Conservation (phyloP, 768 basidiomycete genomes). For the Antrodiella citrinella region DNA sequence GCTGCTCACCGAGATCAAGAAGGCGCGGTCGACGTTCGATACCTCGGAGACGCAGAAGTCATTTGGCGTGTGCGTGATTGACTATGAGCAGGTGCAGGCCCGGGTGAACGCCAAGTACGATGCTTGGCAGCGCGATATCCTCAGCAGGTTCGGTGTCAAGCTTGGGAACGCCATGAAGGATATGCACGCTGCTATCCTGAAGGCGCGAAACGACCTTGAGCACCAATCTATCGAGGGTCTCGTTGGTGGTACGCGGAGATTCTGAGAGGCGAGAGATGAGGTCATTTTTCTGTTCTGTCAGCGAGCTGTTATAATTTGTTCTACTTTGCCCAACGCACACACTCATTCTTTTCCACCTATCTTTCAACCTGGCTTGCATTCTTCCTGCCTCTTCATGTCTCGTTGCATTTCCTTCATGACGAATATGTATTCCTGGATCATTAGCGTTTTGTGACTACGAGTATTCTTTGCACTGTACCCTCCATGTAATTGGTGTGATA, state of each 20-base stretch:
- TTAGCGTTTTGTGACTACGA: constrained; percentile 2
- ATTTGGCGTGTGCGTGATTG: constrained; percentile 90
- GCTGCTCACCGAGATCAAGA: constrained; percentile 93
- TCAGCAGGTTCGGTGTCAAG: constrained; percentile 87
- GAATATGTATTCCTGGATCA: constrained; percentile 14
- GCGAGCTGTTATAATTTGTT: constrained; percentile 4
- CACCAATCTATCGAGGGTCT: constrained; percentile 93
- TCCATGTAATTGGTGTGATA: constrained; percentile 13
- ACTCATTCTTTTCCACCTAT: constrained; percentile 7
- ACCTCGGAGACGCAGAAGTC: constrained; percentile 88
- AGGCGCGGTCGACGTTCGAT: constrained; percentile 93
- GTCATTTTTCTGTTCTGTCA: constrained; percentile 1
- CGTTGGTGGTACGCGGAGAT: constrained; percentile 44
- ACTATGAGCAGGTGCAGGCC: constrained; percentile 97
- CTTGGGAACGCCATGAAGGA: constrained; percentile 96
- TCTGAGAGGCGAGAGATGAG: constrained; percentile 13
- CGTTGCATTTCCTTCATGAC: constrained; percentile 1
- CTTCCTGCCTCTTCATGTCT: background rate
- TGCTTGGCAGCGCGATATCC: constrained; percentile 93
- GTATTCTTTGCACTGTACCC: constrained; percentile 9
- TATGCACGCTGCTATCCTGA: constrained; percentile 87
- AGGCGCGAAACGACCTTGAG: constrained; percentile 92
- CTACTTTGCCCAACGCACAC: constrained; percentile 2
- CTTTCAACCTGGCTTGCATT: constrained; percentile 1
- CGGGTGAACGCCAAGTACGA: constrained; percentile 99